phyloP scores from a whole-genome alignment of 306 rosid genomes.

The Calophaca sinica region DNA sequence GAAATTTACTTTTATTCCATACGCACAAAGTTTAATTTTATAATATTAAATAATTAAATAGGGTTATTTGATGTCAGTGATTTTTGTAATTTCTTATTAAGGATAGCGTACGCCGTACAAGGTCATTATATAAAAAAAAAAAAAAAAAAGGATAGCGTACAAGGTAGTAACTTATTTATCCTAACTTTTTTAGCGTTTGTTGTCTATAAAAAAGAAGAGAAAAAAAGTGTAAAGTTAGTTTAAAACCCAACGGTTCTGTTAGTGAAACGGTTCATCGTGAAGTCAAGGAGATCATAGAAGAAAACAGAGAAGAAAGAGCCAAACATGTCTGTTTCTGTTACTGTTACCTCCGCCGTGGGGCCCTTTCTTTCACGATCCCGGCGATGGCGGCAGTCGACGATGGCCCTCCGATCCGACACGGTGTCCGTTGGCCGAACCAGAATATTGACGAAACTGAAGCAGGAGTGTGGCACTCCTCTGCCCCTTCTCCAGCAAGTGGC shows the following conservation, averaged over 20 bases:
- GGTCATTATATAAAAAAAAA: too few species aligned
- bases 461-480: constrained; percentile 75
- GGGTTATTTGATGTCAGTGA: too few species aligned
- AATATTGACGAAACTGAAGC: constrained; percentile 62
- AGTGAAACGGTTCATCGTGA: neutral
- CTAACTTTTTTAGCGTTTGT: too few species aligned
- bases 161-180: too few species aligned
- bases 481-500: constrained; percentile 79
- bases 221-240: too few species aligned
- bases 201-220: too few species aligned
- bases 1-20: too few species aligned
- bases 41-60: too few species aligned
- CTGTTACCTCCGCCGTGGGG: constrained; percentile 56
- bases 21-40: too few species aligned
- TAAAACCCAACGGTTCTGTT: neutral
- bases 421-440: constrained; percentile 51
- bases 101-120: too few species aligned
- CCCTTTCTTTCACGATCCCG: constrained; percentile 55
- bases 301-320: neutral
- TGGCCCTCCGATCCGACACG: constrained; percentile 68
- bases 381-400: constrained; percentile 44
- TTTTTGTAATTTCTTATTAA: too few species aligned
- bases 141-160: too few species aligned
- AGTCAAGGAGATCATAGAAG: neutral
- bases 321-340: constrained; percentile 58